Evolutionary conservation across 139 green algal species (phyloP), one percentile per base, ranked within the genome.

Genomic region (Eudorina sp.): DNA sequence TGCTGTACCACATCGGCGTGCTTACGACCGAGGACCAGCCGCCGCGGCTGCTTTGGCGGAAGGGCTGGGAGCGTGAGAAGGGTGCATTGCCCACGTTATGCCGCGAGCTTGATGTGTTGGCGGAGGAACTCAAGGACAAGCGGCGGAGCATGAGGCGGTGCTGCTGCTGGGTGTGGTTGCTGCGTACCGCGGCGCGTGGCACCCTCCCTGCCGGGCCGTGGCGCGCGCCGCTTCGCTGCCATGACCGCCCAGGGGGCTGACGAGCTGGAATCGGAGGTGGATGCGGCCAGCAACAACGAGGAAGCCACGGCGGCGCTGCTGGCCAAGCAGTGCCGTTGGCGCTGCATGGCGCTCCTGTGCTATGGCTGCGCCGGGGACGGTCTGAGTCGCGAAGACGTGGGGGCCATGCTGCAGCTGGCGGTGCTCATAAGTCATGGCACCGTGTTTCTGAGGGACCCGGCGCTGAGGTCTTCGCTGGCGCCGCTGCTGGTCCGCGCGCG

Each of bases 131-230:
- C 48, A 51, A 88, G 0, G 3, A 90, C 0, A 80, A 51, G 58
- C 89, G 77, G 3, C 55, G 0, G 89, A 93, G 31, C 89, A 93
- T 45, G 74, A 85, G 4, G 70, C 89, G 11, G 83, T 93, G 68
- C 64, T 92, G 75, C 73, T 93, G 40, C 89, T 94, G 51, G 92
- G 92, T 4, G 85, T 92, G 73, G 19, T 93, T 18, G 89, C 89
- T 14, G 79, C 89, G 7, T 95, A 91, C 89, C 86, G 94, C 16
- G 77, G 89, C 0, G 53, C 68, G 23, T 88, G n/a, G 68, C 46
- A 88, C 51, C 4, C 23, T 11, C n/a, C 66, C 34, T 81, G 68
- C 36, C 3, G 36, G 18, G 14, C 23, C 3, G 77, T 92, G 25
- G n/a, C n/a, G 89, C 90, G 9, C 74, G 82, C 27, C 81, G 70